Evolutionary conservation across 23 red algal species (phyloP), one percentile per base, ranked within the genome.

Genomic region (Chondrus crispus): DNA sequence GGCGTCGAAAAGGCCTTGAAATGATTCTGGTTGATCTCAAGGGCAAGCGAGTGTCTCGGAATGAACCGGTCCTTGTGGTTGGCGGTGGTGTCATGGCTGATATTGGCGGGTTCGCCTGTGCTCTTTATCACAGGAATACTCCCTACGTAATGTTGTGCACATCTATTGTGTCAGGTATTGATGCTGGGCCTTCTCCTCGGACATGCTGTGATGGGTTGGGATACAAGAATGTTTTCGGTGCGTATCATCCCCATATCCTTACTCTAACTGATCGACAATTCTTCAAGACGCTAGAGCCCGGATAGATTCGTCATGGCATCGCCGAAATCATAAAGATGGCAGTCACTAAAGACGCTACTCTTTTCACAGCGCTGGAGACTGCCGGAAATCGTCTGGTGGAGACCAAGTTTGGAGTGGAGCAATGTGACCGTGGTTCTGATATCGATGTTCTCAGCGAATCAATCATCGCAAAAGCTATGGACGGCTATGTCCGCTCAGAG

Each of bases 261-360:
- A 94, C 92, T 11, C 54, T 94, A 24, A 94, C 92, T 7, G 92
- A 94, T 55, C 69, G 92, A 39, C 48, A 60, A 32, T 94, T 94
- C 83, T 94, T 94, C 82, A 62, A 57, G 29, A 94, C 92, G 30
- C 62, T 94, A 20, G 70, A 94, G 40, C 82, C 82, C 30, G 92
- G 92, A 26, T 94, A 83, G 92, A 94, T 94, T 82, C 92, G 92
- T 40, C 92, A 94, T 48, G 92, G 92, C 2, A 80, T 94, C 47
- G 92, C 92, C 16, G 92, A 94, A 73, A 94, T 94, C 38, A 88
- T 94, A 36, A 94, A 94, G 48, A 94, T 94, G 92, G 92, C 92
- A 18, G 92, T 94, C 1, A 94, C 92, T 11, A 94, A 94, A 40
- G 92, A 94, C 55, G 26, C 35, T 1, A 62, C 83, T 16, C 52